These are phyloP conservation scores for Cymbopogon flexuosus DNA, from an alignment of 202 grass and related monocot species.

Conservation along the genomic window DNA sequence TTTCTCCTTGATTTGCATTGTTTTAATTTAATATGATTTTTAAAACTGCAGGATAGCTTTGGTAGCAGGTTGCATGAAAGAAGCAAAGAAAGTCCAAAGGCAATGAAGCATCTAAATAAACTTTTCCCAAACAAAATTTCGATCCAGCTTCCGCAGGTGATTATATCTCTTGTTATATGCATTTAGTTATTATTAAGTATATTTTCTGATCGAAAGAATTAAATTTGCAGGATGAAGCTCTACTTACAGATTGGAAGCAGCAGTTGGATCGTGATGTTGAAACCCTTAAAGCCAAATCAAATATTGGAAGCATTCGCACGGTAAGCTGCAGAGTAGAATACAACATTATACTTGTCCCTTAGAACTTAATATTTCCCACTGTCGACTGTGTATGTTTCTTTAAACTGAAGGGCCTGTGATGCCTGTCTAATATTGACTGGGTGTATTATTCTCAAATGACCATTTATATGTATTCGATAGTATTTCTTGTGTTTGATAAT, in stretches of 20 bases:
- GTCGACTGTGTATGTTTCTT: background rate
- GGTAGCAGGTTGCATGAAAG: conserved; percentile 86
- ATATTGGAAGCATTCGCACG: conserved; percentile 65
- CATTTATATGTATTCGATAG: background rate
- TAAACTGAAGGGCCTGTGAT: conserved; percentile 1
- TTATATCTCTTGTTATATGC: conserved; percentile 19
- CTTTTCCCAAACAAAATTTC: conserved; percentile 98
- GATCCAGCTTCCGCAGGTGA: conserved; percentile 90
- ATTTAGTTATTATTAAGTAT: background rate
- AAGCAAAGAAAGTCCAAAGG: conserved; percentile 92
- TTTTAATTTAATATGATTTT: conserved; percentile 27
- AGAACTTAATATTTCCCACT: background rate
- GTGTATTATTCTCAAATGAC: background rate
- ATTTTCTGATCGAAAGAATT: conserved; percentile 25
- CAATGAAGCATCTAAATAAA: conserved; percentile 88
- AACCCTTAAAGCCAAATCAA: conserved; percentile 98
- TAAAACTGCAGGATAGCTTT: conserved; percentile 76
- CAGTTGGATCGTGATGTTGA: conserved; percentile 96
- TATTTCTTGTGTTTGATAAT: background rate
- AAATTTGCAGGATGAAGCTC: conserved; percentile 71
- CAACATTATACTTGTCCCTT: background rate
- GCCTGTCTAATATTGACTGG: background rate
- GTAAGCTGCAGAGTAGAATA: conserved; percentile 44
- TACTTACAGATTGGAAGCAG: conserved; percentile 95
- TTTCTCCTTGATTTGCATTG: conserved; percentile 12